phyloP scores from a whole-genome alignment of 2,329 filamentous ascomycete species.

The Dendryphion nanum region DNA sequence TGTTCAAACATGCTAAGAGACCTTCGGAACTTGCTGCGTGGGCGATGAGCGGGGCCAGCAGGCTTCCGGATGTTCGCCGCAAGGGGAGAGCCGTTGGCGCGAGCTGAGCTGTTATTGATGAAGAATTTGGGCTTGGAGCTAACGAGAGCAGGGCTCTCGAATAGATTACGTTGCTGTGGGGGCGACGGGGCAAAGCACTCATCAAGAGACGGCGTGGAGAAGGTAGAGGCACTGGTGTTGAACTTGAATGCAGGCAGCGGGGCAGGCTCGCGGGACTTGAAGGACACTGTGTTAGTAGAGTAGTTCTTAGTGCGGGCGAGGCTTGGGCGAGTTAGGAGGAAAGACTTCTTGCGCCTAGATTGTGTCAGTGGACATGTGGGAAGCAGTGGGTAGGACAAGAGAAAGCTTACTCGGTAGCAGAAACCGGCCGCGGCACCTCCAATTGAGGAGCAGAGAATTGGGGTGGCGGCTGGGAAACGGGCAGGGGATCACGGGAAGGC shows the following conservation, averaged over 20 bases:
- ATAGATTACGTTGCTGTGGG: slow-evolving; percentile 65
- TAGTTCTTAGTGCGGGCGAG: slow-evolving; percentile 72
- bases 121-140: slow-evolving; percentile 66
- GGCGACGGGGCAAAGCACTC: slow-evolving; percentile 83
- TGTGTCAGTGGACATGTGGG: slow-evolving; percentile 27
- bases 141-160: slow-evolving; percentile 52
- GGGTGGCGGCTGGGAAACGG: slow-evolving; percentile 21
- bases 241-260: slow-evolving; percentile 76
- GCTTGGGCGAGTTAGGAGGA: slow-evolving; percentile 66
- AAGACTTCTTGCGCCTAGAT: slow-evolving; percentile 33
- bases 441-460: slow-evolving; percentile 23
- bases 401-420: slow-evolving; percentile 37
- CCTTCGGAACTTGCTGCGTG: slow-evolving; percentile 72
- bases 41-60: slow-evolving; percentile 65
- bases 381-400: no score
- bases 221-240: slow-evolving; percentile 55
- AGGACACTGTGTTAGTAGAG: slow-evolving; percentile 64
- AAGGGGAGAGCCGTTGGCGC: slow-evolving; percentile 74
- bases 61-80: slow-evolving; percentile 65
- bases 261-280: slow-evolving; percentile 50
- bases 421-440: slow-evolving; percentile 35
- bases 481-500: no score
- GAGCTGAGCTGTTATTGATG: slow-evolving; percentile 54
- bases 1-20: slow-evolving; percentile 98
- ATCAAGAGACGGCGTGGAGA: slow-evolving; percentile 66